Base-by-base conservation (phyloP, 768 basidiomycete species). In the Cubamyces sp. region DNA sequence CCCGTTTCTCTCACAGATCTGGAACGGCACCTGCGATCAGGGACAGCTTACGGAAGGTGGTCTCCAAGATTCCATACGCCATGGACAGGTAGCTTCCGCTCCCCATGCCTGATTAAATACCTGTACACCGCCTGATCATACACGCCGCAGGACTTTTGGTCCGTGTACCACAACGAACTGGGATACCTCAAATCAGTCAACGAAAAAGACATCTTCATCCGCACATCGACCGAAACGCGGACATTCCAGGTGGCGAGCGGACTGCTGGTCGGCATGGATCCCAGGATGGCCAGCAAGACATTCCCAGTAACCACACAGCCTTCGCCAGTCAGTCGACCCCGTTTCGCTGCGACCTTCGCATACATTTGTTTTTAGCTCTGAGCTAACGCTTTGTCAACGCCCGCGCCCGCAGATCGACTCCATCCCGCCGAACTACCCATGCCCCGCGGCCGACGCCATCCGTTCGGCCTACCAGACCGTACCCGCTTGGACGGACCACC, bases 221-320 rank as follows among this genome's bases (percentile, higher is more conserved):
- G 82, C 25, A 78, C 80, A 2, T 76, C 80, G 8, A 78, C 75
- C 18, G 79, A 78, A 57, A 76, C 74, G n/a, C 73, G 82, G 28
- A 83, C 82, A 41, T 76, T 80, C 59, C 79, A 82, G 60, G 80
- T 81, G 21, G 78, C 80, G 0, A 74, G 80, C 41, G 82, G 75
- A 5, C 57, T 83, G 47, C 68, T 83, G 18, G 75, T 70, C 37
- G 82, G 82, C 3, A 81, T 82, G 79, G 81, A 81, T 51, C 72
- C 75, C 0, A 57, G 54, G 6, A 71, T 72, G n/a, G 65, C 71
- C 0, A 57, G 51, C 9, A 74, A 66, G 51, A 69, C 61, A 3
- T 82, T 79, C 72, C 72, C 75, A 7, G 76, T 82, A 41, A 66
- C 75, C 23, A 77, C 75, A 0, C 79, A 83, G 54, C 81, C 81